phyloP scores from a whole-genome alignment of 805 yeast genomes.

The Cyberlindnera bimundalis region DNA sequence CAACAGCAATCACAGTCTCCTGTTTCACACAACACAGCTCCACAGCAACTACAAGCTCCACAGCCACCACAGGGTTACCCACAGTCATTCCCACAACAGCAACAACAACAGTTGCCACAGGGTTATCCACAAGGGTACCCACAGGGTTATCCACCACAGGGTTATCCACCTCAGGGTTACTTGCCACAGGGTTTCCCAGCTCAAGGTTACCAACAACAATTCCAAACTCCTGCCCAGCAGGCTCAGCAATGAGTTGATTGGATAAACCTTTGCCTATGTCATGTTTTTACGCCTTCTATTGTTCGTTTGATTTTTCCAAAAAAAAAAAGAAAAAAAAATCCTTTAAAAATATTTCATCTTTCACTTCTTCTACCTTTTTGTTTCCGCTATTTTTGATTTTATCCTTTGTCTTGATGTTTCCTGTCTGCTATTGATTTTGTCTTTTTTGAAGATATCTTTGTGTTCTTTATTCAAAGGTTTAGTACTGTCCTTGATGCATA shows the following conservation, averaged over 20 bases:
- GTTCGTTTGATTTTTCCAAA: constrained; percentile 2
- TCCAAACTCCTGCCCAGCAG: constrained; percentile 6
- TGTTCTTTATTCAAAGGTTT: background rate
- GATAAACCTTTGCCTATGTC: background rate
- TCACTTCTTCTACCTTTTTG: background rate
- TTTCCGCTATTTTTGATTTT: background rate
- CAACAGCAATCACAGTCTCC: constrained; percentile 13
- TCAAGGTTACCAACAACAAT: constrained; percentile 11
- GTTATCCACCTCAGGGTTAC: constrained; percentile 16
- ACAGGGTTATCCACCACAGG: constrained; percentile 18
- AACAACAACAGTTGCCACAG: constrained; percentile 15
- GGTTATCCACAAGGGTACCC: constrained; percentile 10
- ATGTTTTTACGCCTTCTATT: constrained; percentile 1
- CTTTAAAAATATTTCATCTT: constrained; percentile 2
- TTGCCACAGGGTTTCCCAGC: constrained; percentile 20
- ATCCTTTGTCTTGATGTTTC: background rate
- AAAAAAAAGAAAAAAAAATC: background rate
- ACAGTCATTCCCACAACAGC: constrained; percentile 16
- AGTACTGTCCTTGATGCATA: constrained; percentile 6
- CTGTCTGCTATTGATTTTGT: background rate
- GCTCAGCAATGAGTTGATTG: constrained; percentile 7
- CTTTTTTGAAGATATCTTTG: background rate
- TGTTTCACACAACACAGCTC: constrained; percentile 23
- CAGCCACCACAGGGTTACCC: constrained; percentile 24
- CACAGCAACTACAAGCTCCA: constrained; percentile 19